A percentile compares a stretch with the other conserved stretches of the same genome.
Evolutionary conservation across 2,329 filamentous ascomycete species (phyloP).

Genomic region (Alternaria panax): DNA sequence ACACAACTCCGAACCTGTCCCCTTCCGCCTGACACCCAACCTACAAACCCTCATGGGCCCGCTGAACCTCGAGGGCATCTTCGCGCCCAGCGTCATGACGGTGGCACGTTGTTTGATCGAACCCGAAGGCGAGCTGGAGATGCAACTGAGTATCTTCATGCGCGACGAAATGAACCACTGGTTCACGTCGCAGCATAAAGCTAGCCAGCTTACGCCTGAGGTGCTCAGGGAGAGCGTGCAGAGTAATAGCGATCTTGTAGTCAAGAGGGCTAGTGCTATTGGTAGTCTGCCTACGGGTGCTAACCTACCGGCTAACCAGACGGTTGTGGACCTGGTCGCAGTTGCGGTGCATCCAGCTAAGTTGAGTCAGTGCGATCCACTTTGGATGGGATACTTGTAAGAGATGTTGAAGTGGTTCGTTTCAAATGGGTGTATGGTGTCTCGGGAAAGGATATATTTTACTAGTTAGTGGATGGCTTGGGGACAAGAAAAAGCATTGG

Average conservation of each 20-base stretch:
- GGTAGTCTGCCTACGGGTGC: conserved; percentile 75
- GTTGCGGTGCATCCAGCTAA: conserved; percentile 92
- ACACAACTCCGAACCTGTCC: conserved; percentile 93
- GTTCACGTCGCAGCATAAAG: conserved; percentile 82
- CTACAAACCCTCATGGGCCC: conserved; percentile 96
- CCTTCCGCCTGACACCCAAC: conserved; percentile 96
- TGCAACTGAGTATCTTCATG: conserved; percentile 92
- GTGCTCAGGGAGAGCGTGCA: conserved; percentile 82
- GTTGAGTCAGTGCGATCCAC: conserved; percentile 83
- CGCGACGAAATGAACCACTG: conserved; percentile 98
- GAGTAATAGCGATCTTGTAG: conserved; percentile 86
- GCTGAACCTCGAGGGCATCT: conserved; percentile 93
- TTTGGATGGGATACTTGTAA: conserved; percentile 97
- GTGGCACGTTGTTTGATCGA: conserved; percentile 94
- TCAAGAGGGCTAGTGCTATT: conserved; percentile 86
- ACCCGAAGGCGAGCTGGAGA: conserved; percentile 81
- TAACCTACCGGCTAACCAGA: conserved; percentile 93
- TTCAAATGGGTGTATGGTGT: background rate
- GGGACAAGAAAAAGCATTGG: background rate
- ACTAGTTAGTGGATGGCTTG: background rate
- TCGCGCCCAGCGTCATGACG: conserved; percentile 93
- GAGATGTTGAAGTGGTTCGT: background rate
- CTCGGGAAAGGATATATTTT: background rate
- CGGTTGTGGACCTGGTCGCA: conserved; percentile 92
- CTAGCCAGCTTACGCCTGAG: conserved; percentile 60